Evolutionary conservation across 495 filamentous ascomycete species (phyloP).

Genomic region (Poronia punctata): DNA sequence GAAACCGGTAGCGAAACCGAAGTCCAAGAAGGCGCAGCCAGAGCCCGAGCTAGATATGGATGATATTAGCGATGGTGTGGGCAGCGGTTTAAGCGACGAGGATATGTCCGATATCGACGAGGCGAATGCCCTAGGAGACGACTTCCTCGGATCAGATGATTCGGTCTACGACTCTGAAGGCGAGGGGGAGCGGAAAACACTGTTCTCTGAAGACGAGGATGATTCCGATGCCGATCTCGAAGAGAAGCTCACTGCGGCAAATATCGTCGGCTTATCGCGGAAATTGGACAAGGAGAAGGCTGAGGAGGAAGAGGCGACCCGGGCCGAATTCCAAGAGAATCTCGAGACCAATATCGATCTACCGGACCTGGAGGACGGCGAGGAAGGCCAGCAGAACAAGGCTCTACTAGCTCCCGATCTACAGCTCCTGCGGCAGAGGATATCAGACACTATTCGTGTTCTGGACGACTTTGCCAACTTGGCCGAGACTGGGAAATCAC

Average conservation of each 20-base stretch:
- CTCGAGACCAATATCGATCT: conserved; percentile 90
- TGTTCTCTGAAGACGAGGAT: conserved; percentile 95
- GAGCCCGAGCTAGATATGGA: conserved; percentile 43
- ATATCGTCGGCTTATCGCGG: conserved; percentile 83
- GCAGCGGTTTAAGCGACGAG: conserved; percentile 52
- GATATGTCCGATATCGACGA: conserved; percentile 35
- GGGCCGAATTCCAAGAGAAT: conserved; percentile 76
- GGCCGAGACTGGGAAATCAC: conserved; percentile 66
- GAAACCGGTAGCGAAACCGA: conserved; percentile 40
- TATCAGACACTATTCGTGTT: conserved; percentile 88
- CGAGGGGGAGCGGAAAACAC: conserved; percentile 51
- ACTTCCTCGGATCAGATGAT: conserved; percentile 51
- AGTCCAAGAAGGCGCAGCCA: conserved; percentile 41
- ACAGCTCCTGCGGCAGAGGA: conserved; percentile 79
- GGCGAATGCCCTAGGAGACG: conserved; percentile 41
- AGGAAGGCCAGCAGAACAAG: conserved; percentile 40
- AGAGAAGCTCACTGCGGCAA: conserved; percentile 88
- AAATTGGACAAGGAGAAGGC: conserved; percentile 68
- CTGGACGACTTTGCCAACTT: conserved; percentile 80
- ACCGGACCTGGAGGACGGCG: conserved; percentile 55
- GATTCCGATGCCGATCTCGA: conserved; percentile 81
- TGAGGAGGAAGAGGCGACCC: conserved; percentile 67
- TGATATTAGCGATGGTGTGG: conserved; percentile 41
- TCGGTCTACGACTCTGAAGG: conserved; percentile 76
- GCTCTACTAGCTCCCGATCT: conserved; percentile 72